A percentile compares a stretch with the other conserved stretches of the same genome.
Evolutionary conservation across 331 rosid species (phyloP).

Genomic region (Ulmus americana): DNA sequence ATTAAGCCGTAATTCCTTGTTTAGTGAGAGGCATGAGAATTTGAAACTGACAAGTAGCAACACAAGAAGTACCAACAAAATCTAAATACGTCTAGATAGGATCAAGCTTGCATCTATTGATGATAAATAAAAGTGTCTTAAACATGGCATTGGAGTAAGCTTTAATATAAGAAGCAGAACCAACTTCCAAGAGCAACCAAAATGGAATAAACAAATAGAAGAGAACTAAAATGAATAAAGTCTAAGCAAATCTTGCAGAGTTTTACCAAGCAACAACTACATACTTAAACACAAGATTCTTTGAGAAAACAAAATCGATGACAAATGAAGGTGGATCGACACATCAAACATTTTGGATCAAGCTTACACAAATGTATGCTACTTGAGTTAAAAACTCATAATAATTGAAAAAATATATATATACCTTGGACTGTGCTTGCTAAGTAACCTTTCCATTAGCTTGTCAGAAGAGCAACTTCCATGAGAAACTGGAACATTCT

Average conservation of each 20-base stretch:
- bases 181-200: neutral
- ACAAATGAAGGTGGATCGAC: neutral
- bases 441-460: slow-evolving; percentile 76
- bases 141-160: too few relatives aligned
- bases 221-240: neutral
- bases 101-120: neutral
- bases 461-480: slow-evolving; percentile 82
- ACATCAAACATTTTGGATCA: neutral
- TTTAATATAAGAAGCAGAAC: neutral
- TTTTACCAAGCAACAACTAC: too few relatives aligned
- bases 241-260: too few relatives aligned
- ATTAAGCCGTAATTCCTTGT: too few relatives aligned
- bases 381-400: neutral
- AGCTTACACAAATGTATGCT: slow-evolving; percentile 8
- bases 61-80: neutral
- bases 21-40: too few relatives aligned
- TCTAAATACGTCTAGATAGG: neutral
- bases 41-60: neutral
- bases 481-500: slow-evolving; percentile 47
- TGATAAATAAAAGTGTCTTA: neutral
- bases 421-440: slow-evolving; percentile 78
- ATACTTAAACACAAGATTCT: too few relatives aligned
- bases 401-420: slow-evolving; percentile 14
- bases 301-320: neutral
- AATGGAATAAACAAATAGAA: neutral